Evolutionary conservation across 1,284 basidiomycete species (phyloP).

Genomic region (Puccinia sorghi): DNA sequence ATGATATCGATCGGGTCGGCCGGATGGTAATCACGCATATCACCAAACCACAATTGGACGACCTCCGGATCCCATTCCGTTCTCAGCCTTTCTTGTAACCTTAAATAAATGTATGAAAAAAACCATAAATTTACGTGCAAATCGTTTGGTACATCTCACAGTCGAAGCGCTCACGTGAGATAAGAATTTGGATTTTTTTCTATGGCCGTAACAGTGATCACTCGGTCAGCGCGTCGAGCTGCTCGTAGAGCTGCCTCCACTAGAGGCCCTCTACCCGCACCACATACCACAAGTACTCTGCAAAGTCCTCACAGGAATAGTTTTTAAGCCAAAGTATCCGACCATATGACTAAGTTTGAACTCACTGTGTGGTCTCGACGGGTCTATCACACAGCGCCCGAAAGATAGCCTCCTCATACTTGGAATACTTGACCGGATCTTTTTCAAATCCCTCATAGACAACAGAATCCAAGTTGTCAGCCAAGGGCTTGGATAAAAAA

Average conservation of each 20-base stretch:
- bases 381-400: constrained; percentile 75
- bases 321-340: not conserved
- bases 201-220: constrained; percentile 77
- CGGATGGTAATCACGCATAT: constrained; percentile 76
- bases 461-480: constrained; percentile 91
- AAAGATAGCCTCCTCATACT: constrained; percentile 92
- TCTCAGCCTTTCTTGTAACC: constrained; percentile 75
- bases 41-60: constrained; percentile 78
- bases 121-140: not conserved
- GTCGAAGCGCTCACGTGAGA: constrained; percentile 70
- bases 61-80: constrained; percentile 77
- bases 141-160: not conserved
- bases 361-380: constrained; percentile 57
- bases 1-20: constrained; percentile 88
- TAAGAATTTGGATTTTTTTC: constrained; percentile 96
- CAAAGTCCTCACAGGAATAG: not conserved
- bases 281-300: constrained; percentile 84
- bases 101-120: constrained; percentile 56
- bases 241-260: constrained; percentile 83
- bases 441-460: constrained; percentile 98
- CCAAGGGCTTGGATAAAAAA: constrained; percentile 73
- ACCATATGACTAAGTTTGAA: not conserved
- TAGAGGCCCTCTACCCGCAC: constrained; percentile 90
- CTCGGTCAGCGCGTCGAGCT: constrained; percentile 68
- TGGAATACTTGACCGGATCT: constrained; percentile 92